These are phyloP conservation scores for Neonectria hederae DNA, from an alignment of 2,329 filamentous ascomycete species.

Conservation along the genomic window DNA sequence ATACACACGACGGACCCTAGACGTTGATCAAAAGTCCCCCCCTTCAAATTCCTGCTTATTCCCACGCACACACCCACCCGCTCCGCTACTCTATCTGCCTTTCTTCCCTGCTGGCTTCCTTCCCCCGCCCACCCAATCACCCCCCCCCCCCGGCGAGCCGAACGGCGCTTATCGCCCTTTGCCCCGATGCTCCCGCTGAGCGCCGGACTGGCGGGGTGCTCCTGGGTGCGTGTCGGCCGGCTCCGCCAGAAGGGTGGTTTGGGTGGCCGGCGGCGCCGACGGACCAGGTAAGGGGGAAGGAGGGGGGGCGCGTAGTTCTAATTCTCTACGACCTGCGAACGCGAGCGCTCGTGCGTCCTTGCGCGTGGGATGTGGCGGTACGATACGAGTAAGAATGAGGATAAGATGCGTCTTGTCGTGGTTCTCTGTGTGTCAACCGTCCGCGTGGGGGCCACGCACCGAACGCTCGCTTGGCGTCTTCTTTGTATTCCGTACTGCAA, in stretches of 20 bases:
- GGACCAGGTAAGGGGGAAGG: no score
- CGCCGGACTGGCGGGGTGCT: neutral
- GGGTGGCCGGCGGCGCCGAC: slow-evolving; percentile 23
- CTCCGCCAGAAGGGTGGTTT: slow-evolving; percentile 32
- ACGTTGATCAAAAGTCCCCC: slow-evolving; percentile 15
- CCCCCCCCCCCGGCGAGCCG: neutral
- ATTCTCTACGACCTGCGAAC: neutral
- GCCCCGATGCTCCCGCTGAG: slow-evolving; percentile 4
- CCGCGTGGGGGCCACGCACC: neutral
- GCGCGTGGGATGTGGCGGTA: neutral
- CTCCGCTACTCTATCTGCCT: neutral
- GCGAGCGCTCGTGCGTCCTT: neutral
- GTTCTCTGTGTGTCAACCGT: neutral
- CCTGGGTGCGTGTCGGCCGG: slow-evolving; percentile 29
- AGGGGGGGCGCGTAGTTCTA: neutral
- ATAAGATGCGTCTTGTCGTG: neutral
- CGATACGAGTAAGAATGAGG: neutral
- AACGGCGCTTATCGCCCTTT: slow-evolving; percentile 17
- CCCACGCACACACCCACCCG: slow-evolving; percentile 8
- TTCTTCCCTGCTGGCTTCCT: neutral
- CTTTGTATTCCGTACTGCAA: neutral
- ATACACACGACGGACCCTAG: neutral
- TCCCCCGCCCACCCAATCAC: slow-evolving; percentile 8
- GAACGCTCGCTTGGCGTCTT: neutral
- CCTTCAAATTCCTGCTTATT: slow-evolving; percentile 15